Conservation (phyloP, 75 land plant species). For the Cryptomeria japonica region DNA sequence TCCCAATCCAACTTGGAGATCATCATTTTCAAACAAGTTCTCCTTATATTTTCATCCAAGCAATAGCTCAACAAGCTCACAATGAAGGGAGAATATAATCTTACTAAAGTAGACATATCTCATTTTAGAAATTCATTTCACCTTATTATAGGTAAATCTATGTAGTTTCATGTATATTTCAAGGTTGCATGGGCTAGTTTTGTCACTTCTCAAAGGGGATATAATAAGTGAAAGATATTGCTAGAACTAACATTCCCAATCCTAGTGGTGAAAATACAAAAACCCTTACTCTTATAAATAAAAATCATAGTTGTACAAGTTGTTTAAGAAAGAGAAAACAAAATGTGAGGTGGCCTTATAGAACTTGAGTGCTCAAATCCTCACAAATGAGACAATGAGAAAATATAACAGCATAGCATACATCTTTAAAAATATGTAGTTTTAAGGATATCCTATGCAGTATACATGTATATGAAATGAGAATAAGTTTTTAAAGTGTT, state of each 20-base stretch:
- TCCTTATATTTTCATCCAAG: constrained; percentile 25
- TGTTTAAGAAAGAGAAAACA: no score
- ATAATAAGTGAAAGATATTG: constrained; percentile 2
- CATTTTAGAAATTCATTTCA: constrained; percentile 69
- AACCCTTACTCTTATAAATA: no score
- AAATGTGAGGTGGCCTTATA: no score
- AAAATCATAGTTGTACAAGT: no score
- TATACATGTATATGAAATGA: no score
- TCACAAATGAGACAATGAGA: no score
- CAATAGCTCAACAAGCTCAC: constrained; percentile 73
- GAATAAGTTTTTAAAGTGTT: no score
- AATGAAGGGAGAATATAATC: constrained; percentile 46
- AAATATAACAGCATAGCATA: no score
- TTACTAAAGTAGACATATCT: constrained; percentile 47
- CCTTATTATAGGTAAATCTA: constrained; percentile 37
- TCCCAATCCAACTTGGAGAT: constrained; percentile 38
- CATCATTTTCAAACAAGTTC: constrained; percentile 58
- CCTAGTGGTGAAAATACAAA: constrained; percentile 18
- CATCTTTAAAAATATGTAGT: no score
- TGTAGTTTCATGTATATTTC: constrained; percentile 9
- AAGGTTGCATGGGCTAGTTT: constrained; percentile 15
- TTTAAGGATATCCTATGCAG: no score
- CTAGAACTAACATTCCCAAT: constrained; percentile 4
- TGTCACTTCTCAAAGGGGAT: constrained; percentile 13
- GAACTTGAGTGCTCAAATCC: no score